Conservation (phyloP, 768 basidiomycete genomes). For the Tricholoma bakamatsutake region DNA sequence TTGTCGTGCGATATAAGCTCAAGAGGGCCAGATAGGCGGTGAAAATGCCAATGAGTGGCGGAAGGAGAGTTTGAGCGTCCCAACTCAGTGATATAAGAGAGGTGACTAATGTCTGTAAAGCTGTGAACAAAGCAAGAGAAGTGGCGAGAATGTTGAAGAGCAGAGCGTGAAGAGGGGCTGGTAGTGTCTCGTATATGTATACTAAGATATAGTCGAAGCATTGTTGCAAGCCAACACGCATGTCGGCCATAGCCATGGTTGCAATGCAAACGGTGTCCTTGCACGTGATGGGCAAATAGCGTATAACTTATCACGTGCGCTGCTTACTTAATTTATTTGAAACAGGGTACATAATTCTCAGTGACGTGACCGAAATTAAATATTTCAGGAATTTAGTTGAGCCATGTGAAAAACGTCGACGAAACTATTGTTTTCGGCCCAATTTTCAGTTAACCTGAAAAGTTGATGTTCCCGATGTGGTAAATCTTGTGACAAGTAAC, state of each 20-base stretch:
- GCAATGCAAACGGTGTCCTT: too few species aligned
- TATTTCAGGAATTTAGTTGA: too few species aligned
- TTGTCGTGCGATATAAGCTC: constrained; percentile 73
- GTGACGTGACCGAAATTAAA: too few species aligned
- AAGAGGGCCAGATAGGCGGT: constrained; percentile 72
- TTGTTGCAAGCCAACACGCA: constrained; percentile 34
- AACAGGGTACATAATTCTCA: too few species aligned
- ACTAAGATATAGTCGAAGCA: constrained; percentile 50
- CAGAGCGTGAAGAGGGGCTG: constrained; percentile 48
- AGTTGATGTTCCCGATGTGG: too few species aligned
- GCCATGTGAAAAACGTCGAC: too few species aligned
- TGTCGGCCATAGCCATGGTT: not conserved
- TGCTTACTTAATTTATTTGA: too few species aligned
- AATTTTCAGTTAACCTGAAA: too few species aligned
- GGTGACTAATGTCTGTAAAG: constrained; percentile 41
- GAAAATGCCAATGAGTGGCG: constrained; percentile 68
- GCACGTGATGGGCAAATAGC: too few species aligned
- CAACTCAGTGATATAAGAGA: constrained; percentile 51
- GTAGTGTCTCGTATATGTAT: constrained; percentile 49
- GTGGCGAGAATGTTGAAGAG: constrained; percentile 48
- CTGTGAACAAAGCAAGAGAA: constrained; percentile 41
- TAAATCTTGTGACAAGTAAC: not conserved
- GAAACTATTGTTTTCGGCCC: too few species aligned
- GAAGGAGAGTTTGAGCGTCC: constrained; percentile 63
- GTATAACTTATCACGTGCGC: too few species aligned